These are phyloP conservation scores for Neurospora sp. DNA, from an alignment of 2,329 filamentous ascomycete species.

Conservation along the genomic window DNA sequence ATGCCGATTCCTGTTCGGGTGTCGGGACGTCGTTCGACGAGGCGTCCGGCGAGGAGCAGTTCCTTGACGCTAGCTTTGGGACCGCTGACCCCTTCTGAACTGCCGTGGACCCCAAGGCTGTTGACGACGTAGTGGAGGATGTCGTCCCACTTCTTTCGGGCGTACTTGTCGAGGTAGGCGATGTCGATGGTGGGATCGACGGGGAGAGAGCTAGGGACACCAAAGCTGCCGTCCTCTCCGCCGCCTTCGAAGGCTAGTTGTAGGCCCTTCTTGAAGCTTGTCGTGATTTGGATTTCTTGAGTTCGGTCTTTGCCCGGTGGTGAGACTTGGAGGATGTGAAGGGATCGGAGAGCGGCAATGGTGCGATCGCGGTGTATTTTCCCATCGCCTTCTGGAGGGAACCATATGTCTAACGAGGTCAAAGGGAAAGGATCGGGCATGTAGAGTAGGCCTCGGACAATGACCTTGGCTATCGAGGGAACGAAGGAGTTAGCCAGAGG, in stretches of 20 bases:
- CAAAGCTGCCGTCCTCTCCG: constrained; percentile 79
- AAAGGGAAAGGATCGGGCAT: constrained; percentile 70
- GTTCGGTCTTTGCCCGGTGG: constrained; percentile 49
- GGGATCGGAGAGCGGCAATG: constrained; percentile 65
- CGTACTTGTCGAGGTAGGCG: constrained; percentile 71
- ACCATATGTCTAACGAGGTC: constrained; percentile 77
- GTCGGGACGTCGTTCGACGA: constrained; percentile 53
- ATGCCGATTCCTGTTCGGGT: constrained; percentile 51
- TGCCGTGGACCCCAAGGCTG: constrained; percentile 38
- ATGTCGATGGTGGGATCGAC: constrained; percentile 56
- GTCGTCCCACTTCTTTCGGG: constrained; percentile 84
- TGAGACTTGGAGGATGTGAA: constrained; percentile 74
- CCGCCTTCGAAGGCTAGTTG: constrained; percentile 81
- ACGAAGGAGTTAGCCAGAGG: not conserved
- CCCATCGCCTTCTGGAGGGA: constrained; percentile 47
- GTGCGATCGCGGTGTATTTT: constrained; percentile 71
- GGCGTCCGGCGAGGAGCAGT: constrained; percentile 66
- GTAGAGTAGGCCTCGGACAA: constrained; percentile 94
- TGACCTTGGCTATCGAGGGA: constrained; percentile 64
- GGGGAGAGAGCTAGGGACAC: constrained; percentile 63
- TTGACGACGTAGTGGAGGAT: constrained; percentile 94
- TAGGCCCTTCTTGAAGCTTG: constrained; percentile 74
- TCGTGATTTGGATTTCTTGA: constrained; percentile 65
- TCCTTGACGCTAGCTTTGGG: constrained; percentile 75
- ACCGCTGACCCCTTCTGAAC: constrained; percentile 36